These are phyloP conservation scores for Euphorbia schlechtendalii DNA, from an alignment of 441 rosid genomes.

Conservation along the genomic window DNA sequence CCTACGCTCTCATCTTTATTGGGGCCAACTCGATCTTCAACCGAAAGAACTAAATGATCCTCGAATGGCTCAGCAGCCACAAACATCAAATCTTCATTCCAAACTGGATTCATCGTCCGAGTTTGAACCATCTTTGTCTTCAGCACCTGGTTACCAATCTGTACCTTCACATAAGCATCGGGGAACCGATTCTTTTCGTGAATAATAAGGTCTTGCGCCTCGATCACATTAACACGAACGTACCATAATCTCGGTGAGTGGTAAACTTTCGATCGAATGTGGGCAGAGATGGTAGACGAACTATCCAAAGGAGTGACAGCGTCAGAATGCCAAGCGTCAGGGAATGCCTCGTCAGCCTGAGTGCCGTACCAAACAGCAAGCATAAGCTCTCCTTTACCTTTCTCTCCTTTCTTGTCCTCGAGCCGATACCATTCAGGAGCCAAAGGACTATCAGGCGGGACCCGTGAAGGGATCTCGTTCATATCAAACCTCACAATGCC, in stretches of 20 bases:
- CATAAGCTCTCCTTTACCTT: slow-evolving; percentile 73
- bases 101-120: slow-evolving; percentile 48
- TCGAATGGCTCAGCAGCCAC: slow-evolving; percentile 95
- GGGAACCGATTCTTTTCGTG: slow-evolving; percentile 56
- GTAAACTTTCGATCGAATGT: slow-evolving; percentile 76
- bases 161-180: slow-evolving; percentile 61
- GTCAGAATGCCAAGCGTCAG: slow-evolving; percentile 88
- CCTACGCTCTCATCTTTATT: slow-evolving; percentile 77
- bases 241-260: slow-evolving; percentile 96
- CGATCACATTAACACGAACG: slow-evolving; percentile 72
- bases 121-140: slow-evolving; percentile 59
- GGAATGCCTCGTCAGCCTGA: slow-evolving; percentile 91
- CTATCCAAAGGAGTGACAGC: slow-evolving; percentile 45
- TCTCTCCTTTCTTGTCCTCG: slow-evolving; percentile 54
- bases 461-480: slow-evolving; percentile 63
- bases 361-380: slow-evolving; percentile 92
- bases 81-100: slow-evolving; percentile 86
- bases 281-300: slow-evolving; percentile 33
- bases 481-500: slow-evolving; percentile 66
- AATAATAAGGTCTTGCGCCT: slow-evolving; percentile 72
- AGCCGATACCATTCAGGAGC: slow-evolving; percentile 91
- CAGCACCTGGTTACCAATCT: slow-evolving; percentile 58
- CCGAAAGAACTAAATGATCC: slow-evolving; percentile 52
- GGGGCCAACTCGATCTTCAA: slow-evolving; percentile 61
- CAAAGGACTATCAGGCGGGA: slow-evolving; percentile 82